Evolutionary conservation across 129 eudicot species (phyloP).

Genomic region (Logfia minima): DNA sequence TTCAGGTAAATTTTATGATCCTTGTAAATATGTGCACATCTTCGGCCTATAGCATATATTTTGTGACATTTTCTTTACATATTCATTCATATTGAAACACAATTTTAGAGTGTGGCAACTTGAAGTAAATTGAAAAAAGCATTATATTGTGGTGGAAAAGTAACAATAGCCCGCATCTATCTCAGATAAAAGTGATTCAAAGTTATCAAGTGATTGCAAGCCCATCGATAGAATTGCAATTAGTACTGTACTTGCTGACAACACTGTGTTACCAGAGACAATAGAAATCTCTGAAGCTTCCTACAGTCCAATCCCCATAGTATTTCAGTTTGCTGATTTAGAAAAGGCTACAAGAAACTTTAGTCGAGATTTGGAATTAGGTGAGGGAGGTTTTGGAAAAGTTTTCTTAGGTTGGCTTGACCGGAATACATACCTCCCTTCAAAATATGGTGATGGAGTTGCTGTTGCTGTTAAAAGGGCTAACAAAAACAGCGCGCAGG

Average conservation of each 20-base stretch:
- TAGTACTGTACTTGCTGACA: neutral
- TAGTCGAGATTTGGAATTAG: neutral
- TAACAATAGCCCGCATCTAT: neutral
- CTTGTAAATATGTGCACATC: neutral
- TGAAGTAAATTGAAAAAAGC: neutral
- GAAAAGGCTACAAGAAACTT: conserved; percentile 11
- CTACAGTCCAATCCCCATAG: neutral
- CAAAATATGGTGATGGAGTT: neutral
- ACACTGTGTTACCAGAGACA: neutral
- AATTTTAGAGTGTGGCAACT: neutral
- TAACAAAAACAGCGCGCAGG: neutral
- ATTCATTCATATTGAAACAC: neutral
- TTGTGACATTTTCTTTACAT: neutral
- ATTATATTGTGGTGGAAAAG: neutral
- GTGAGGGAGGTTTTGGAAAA: conserved; percentile 15
- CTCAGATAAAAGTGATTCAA: conserved; percentile 29
- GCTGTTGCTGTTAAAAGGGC: conserved; percentile 21
- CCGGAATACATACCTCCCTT: conserved; percentile 11
- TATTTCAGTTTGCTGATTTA: conserved; percentile 14
- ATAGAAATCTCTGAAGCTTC: neutral
- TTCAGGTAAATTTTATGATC: neutral
- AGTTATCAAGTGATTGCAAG: conserved; percentile 5
- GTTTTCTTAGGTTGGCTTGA: conserved; percentile 22
- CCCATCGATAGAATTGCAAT: neutral
- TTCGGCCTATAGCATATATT: neutral